Percentiles rank a stretch among this genome's conserved stretches.
Conservation (phyloP, 768 basidiomycete genomes). For the Amanita rubescens region DNA sequence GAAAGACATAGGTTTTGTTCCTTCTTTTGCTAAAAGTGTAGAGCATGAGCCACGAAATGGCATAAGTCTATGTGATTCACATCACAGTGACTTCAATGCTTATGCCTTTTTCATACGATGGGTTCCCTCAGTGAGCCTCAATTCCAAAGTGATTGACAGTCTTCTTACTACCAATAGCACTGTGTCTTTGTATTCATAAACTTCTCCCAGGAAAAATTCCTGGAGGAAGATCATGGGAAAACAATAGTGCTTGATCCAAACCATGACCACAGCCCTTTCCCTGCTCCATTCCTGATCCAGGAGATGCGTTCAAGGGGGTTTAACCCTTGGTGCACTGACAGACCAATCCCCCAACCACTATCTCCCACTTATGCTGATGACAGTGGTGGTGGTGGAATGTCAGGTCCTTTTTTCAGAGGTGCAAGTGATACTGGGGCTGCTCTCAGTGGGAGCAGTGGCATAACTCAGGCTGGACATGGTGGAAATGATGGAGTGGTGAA, state of each 20-base stretch:
- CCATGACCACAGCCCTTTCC: constrained; percentile 2
- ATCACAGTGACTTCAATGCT: not conserved
- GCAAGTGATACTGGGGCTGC: not conserved
- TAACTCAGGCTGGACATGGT: constrained; percentile 6
- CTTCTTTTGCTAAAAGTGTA: constrained; percentile 6
- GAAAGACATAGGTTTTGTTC: not conserved
- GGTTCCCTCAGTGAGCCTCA: constrained; percentile 7
- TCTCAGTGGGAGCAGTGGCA: constrained; percentile 9
- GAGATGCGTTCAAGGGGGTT: not conserved
- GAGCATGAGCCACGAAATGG: constrained; percentile 9
- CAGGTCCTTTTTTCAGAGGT: constrained; percentile 2
- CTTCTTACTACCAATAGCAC: not conserved
- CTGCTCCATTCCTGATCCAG: constrained; percentile 9
- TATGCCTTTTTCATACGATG: constrained; percentile 10
- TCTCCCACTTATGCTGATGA: constrained; percentile 2
- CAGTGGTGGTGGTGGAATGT: constrained; percentile 4
- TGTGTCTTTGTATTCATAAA: not conserved
- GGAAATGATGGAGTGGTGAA: constrained; percentile 8
- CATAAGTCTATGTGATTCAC: not conserved
- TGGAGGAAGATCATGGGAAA: constrained; percentile 4
- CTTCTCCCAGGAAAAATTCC: not conserved
- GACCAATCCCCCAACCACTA: constrained; percentile 3
- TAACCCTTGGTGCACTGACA: constrained; percentile 1
- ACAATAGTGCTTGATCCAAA: constrained; percentile 1
- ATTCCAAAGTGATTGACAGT: not conserved